A percentile compares a stretch with the other conserved stretches of the same genome.
Evolutionary conservation across 2,329 filamentous ascomycete genomes (phyloP).

Genomic region (Diaporthe sp.): DNA sequence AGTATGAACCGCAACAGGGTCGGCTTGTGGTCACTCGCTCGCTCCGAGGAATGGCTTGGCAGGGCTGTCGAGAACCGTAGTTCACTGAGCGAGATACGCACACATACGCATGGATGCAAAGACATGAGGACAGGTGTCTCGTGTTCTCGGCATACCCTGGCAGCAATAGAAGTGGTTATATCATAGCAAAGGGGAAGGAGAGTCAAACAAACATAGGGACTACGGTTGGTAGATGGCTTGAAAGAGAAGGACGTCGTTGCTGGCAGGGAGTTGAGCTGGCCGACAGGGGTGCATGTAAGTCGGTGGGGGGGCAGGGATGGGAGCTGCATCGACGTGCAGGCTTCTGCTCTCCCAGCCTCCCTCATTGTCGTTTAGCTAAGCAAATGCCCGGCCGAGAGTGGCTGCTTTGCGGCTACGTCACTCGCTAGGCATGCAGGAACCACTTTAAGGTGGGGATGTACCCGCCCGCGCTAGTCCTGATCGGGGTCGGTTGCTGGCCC

Average conservation of each 20-base stretch:
- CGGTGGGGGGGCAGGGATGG: constrained; percentile 18
- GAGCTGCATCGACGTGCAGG: constrained; percentile 6
- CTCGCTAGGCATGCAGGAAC: constrained; percentile 39
- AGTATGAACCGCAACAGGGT: not conserved
- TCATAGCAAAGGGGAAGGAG: not conserved
- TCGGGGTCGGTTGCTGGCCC: constrained; percentile 34
- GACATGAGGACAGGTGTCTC: not conserved
- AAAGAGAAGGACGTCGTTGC: not conserved
- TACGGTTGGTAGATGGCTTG: not conserved
- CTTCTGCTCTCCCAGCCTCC: constrained; percentile 23
- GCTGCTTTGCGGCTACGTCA: constrained; percentile 39
- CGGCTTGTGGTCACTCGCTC: not conserved
- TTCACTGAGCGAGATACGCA: not conserved
- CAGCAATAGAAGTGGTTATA: constrained; percentile 4
- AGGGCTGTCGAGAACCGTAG: not conserved
- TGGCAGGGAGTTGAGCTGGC: constrained; percentile 3
- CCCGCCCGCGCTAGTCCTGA: constrained; percentile 32
- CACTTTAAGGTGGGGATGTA: constrained; percentile 27
- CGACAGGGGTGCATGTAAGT: constrained; percentile 26
- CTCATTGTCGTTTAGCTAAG: constrained; percentile 18
- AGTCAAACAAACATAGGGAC: too few species aligned
- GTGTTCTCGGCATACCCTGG: not conserved
- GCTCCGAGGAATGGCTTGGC: not conserved
- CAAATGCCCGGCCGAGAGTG: constrained; percentile 22
- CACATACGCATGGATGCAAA: not conserved